Conservation (phyloP, 2,329 filamentous ascomycete genomes). For the Aphanoascus verrucosus region DNA sequence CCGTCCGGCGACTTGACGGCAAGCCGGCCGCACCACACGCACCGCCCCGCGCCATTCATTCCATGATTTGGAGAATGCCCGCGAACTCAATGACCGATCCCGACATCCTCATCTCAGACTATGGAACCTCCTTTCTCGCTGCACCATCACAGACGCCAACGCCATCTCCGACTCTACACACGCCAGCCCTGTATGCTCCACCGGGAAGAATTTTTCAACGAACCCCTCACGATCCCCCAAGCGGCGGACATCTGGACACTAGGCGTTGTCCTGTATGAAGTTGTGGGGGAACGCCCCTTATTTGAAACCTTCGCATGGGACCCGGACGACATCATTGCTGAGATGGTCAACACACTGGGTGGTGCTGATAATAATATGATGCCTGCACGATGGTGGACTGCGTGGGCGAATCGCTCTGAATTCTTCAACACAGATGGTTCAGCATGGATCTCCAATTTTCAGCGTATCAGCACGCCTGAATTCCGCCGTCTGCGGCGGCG, state of each 20-base stretch:
- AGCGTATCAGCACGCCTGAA: too few relatives aligned
- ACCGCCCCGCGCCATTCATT: slow-evolving; percentile 16
- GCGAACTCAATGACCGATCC: slow-evolving; percentile 17
- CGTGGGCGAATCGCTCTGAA: slow-evolving; percentile 17
- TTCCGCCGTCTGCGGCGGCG: too few relatives aligned
- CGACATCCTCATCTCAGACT: slow-evolving; percentile 21
- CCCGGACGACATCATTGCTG: slow-evolving; percentile 18
- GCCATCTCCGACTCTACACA: slow-evolving; percentile 18
- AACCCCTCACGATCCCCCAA: slow-evolving; percentile 16
- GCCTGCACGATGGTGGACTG: slow-evolving; percentile 17
- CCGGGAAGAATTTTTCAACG: slow-evolving; percentile 18
- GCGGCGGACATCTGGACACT: slow-evolving; percentile 20
- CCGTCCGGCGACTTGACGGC: slow-evolving; percentile 17
- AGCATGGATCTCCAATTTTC: slow-evolving; percentile 17
- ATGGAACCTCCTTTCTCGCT: slow-evolving; percentile 19
- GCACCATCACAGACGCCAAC: slow-evolving; percentile 17
- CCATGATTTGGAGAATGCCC: slow-evolving; percentile 18
- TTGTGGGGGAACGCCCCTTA: slow-evolving; percentile 18
- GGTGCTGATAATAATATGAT: too few relatives aligned
- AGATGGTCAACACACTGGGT: slow-evolving; percentile 21
- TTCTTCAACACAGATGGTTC: slow-evolving; percentile 19
- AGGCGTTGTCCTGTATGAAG: slow-evolving; percentile 18
- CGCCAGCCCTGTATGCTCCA: slow-evolving; percentile 18
- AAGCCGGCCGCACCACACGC: slow-evolving; percentile 18
- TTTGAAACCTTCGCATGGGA: slow-evolving; percentile 20